A percentile compares a stretch with the other conserved stretches of the same genome.
Conservation (phyloP, 352 stramenopile genomes). For the Pythium aquatile region DNA sequence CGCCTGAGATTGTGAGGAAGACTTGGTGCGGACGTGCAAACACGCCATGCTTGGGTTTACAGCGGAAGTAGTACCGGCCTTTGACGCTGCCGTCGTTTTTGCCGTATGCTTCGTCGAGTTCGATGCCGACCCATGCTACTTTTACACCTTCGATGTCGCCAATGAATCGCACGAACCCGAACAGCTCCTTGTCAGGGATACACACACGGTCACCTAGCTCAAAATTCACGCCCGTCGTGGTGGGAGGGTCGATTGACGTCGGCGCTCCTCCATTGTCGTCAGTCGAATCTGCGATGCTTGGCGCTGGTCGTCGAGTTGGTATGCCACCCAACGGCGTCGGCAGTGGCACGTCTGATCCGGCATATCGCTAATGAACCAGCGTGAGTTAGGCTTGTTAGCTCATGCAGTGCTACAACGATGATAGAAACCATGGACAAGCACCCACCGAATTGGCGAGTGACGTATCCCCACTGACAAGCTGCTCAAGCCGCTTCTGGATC, state of each 20-base stretch:
- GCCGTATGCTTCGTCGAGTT: conserved; percentile 70
- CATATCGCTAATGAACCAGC: conserved; percentile 4
- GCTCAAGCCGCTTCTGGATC: conserved; percentile 76
- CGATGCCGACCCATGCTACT: conserved; percentile 72
- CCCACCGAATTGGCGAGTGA: conserved; percentile 17
- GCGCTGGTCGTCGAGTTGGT: background rate
- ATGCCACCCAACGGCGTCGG: conserved; percentile 1
- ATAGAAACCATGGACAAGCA: background rate
- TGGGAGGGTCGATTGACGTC: conserved; percentile 7
- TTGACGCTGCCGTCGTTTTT: conserved; percentile 88
- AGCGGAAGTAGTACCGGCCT: conserved; percentile 76
- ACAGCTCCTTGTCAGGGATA: conserved; percentile 83
- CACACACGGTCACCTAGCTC: conserved; percentile 76
- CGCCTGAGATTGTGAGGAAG: conserved; percentile 60
- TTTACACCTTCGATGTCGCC: conserved; percentile 73
- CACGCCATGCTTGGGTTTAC: conserved; percentile 74
- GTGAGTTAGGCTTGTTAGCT: background rate
- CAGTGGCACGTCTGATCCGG: conserved; percentile 2
- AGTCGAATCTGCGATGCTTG: conserved; percentile 28
- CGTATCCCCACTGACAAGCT: conserved; percentile 35
- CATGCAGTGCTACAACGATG: background rate
- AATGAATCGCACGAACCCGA: conserved; percentile 76
- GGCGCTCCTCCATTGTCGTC: conserved; percentile 37
- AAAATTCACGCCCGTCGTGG: conserved; percentile 34
- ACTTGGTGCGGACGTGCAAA: conserved; percentile 79